A percentile compares a stretch with the other conserved stretches of the same genome.
These are phyloP conservation scores for Kalmusia sp. DNA, from an alignment of 2,329 filamentous ascomycete species.

Conservation along the genomic window DNA sequence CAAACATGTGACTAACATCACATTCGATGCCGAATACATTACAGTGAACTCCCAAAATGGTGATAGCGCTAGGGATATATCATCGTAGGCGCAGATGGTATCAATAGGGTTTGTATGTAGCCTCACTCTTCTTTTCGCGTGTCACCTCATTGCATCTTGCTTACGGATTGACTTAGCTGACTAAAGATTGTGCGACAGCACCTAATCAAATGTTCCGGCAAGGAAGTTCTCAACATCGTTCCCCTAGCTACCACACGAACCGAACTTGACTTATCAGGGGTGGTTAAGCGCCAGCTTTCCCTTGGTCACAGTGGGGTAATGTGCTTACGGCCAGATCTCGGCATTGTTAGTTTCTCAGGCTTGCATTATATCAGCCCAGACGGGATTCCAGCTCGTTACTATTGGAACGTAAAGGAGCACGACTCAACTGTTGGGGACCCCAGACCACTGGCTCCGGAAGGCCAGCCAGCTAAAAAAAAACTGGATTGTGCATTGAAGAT, in stretches of 20 bases:
- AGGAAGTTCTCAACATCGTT: slow-evolving; percentile 7
- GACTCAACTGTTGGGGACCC: slow-evolving; percentile 7
- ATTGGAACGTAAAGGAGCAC: slow-evolving; percentile 10
- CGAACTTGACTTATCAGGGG: slow-evolving; percentile 10
- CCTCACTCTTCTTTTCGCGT: not conserved
- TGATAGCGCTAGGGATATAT: slow-evolving; percentile 50
- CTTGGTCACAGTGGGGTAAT: slow-evolving; percentile 10
- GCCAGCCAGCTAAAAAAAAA: slow-evolving; percentile 14
- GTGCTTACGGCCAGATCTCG: slow-evolving; percentile 8
- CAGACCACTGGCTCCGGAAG: slow-evolving; percentile 17
- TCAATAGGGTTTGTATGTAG: slow-evolving; percentile 25
- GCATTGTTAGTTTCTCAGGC: slow-evolving; percentile 9
- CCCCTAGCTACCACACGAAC: slow-evolving; percentile 13
- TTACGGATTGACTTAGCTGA: not conserved
- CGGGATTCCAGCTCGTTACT: slow-evolving; percentile 6
- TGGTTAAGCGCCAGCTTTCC: slow-evolving; percentile 13
- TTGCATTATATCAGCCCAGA: slow-evolving; percentile 12
- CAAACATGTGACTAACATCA: slow-evolving; percentile 42
- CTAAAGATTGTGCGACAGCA: slow-evolving; percentile 9
- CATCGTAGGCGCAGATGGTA: slow-evolving; percentile 60
- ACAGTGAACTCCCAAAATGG: slow-evolving; percentile 55
- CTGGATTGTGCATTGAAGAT: slow-evolving; percentile 10
- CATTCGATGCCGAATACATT: slow-evolving; percentile 48
- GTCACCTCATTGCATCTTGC: not conserved
- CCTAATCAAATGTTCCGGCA: slow-evolving; percentile 1